Conservation (phyloP, 1,284 basidiomycete genomes). For the Cutaneotrichosporon arboriforme region DNA sequence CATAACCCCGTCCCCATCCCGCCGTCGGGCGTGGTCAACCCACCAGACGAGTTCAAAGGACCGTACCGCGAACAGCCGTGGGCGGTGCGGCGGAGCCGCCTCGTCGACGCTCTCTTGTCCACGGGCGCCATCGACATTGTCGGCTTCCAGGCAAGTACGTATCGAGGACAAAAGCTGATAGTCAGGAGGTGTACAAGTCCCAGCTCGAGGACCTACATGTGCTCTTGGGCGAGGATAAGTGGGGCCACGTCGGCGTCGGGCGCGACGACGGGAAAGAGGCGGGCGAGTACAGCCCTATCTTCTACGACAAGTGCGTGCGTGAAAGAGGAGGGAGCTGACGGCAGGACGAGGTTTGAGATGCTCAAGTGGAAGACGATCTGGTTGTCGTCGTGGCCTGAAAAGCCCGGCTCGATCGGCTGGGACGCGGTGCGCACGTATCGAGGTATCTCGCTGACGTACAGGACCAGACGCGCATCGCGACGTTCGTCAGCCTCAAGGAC, state of each 20-base stretch:
- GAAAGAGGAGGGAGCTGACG: not conserved
- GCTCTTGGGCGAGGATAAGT: constrained; percentile 52
- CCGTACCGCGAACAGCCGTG: constrained; percentile 33
- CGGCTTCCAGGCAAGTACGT: constrained; percentile 47
- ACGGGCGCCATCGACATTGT: constrained; percentile 34
- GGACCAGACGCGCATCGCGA: constrained; percentile 42
- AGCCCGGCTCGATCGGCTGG: constrained; percentile 42
- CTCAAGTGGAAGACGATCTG: constrained; percentile 36
- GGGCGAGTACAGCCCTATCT: constrained; percentile 63
- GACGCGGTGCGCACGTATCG: constrained; percentile 45
- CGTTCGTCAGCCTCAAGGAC: constrained; percentile 32
- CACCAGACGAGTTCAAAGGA: constrained; percentile 5
- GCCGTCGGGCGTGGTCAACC: constrained; percentile 19
- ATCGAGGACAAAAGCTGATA: not conserved
- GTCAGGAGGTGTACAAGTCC: constrained; percentile 56
- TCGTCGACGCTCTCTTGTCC: constrained; percentile 33
- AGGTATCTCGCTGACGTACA: constrained; percentile 7
- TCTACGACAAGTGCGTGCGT: constrained; percentile 54
- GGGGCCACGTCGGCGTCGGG: constrained; percentile 60
- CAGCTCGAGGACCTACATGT: constrained; percentile 59
- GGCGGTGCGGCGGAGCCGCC: constrained; percentile 37
- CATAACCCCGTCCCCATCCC: constrained; percentile 33
- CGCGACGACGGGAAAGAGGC: constrained; percentile 57
- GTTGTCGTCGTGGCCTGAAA: constrained; percentile 37
- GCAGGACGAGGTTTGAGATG: constrained; percentile 8